Percentiles rank a stretch among this genome's conserved stretches.
These are phyloP conservation scores for Blastobotrys elegans DNA, from an alignment of 1,139 yeast genomes.

Conservation along the genomic window DNA sequence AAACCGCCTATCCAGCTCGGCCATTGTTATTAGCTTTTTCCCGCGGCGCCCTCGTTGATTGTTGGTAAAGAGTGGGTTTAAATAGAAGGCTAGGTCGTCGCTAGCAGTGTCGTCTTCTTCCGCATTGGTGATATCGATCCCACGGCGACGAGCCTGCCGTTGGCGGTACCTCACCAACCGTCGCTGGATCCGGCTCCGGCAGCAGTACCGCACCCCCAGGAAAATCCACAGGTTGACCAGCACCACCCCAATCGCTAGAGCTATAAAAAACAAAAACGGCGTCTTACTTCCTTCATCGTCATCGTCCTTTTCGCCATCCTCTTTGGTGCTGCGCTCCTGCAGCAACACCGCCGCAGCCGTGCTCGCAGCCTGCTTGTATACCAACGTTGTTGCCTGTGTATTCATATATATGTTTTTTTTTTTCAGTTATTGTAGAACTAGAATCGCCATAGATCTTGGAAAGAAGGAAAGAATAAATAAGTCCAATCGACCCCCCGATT, in stretches of 20 bases:
- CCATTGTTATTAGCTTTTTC: slow-evolving; percentile 41
- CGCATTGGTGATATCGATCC: background rate
- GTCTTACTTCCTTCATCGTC: slow-evolving; percentile 16
- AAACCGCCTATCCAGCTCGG: slow-evolving; percentile 60
- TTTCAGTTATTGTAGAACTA: too few species aligned
- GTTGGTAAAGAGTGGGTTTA: slow-evolving; percentile 21
- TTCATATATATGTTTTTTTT: too few species aligned
- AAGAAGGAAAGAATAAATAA: background rate
- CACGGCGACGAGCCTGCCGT: too few species aligned
- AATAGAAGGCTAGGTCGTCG: slow-evolving; percentile 21
- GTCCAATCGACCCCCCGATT: background rate
- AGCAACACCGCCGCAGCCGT: background rate
- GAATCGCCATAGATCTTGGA: too few species aligned
- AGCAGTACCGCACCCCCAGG: slow-evolving; percentile 35
- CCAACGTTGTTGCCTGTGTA: slow-evolving; percentile 1
- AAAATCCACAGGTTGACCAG: slow-evolving; percentile 37
- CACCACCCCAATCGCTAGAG: slow-evolving; percentile 38
- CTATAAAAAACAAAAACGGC: slow-evolving; percentile 36
- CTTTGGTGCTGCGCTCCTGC: background rate
- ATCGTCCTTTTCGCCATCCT: background rate
- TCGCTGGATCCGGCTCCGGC: slow-evolving; percentile 23
- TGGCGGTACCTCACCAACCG: slow-evolving; percentile 3
- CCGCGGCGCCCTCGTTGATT: slow-evolving; percentile 20
- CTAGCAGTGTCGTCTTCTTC: slow-evolving; percentile 5
- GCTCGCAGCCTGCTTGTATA: background rate